A percentile compares a stretch with the other conserved stretches of the same genome.
Conservation (phyloP, 2,329 filamentous ascomycete species). For the Davidsoniella australis region DNA sequence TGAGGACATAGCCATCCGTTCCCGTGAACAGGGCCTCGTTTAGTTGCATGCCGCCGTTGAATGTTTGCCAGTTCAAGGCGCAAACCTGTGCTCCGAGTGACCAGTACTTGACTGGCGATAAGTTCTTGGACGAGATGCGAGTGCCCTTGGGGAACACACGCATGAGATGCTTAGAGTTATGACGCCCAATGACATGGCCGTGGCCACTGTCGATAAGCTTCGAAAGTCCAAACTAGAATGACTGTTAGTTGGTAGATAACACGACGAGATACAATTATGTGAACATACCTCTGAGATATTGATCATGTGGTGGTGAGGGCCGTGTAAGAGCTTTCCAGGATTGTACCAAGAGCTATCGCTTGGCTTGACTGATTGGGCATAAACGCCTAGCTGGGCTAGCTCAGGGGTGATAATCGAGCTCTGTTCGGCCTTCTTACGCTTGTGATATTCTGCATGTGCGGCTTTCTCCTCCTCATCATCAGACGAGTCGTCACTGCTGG, state of each 20-base stretch:
- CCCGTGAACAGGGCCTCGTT: constrained; percentile 52
- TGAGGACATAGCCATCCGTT: constrained; percentile 48
- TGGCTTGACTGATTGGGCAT: constrained; percentile 54
- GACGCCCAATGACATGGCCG: constrained; percentile 31
- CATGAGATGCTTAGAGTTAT: constrained; percentile 53
- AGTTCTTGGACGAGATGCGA: constrained; percentile 47
- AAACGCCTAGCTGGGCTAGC: constrained; percentile 47
- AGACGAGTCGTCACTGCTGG: constrained; percentile 22
- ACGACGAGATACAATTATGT: neutral
- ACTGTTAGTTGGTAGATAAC: neutral
- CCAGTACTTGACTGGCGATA: constrained; percentile 48
- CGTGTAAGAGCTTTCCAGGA: constrained; percentile 30
- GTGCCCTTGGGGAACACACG: constrained; percentile 53
- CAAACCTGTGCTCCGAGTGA: constrained; percentile 50
- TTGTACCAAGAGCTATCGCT: constrained; percentile 49
- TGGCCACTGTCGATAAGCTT: constrained; percentile 21
- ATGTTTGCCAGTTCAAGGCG: constrained; percentile 54
- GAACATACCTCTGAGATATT: constrained; percentile 41
- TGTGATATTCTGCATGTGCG: constrained; percentile 35
- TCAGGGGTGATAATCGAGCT: constrained; percentile 42
- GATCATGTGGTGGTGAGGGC: constrained; percentile 48
- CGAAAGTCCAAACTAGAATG: neutral
- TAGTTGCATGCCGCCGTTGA: constrained; percentile 46
- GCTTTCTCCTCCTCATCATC: constrained; percentile 27
- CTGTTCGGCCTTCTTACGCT: constrained; percentile 31